These are phyloP conservation scores for Penicillium decumbens DNA, from an alignment of 2,329 filamentous ascomycete species.

Conservation along the genomic window DNA sequence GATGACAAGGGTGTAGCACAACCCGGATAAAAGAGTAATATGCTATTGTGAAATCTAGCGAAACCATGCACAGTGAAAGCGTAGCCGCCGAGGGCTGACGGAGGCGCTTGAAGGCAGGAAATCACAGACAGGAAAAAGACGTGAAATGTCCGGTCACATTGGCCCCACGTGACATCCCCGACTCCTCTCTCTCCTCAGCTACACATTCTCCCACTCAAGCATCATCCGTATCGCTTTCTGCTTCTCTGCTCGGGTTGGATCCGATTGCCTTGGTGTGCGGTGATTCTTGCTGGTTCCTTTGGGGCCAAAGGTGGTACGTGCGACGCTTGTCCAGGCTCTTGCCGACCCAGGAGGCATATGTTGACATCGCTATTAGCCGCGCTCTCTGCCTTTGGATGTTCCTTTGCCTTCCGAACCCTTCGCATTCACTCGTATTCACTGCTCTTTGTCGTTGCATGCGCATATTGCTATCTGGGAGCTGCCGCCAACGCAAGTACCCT, in stretches of 20 bases:
- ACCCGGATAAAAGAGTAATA: background rate
- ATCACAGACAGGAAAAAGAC: background rate
- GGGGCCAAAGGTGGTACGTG: conserved; percentile 15
- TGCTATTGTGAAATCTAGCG: background rate
- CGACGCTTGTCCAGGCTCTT: background rate
- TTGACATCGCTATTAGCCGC: conserved; percentile 16
- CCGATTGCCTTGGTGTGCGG: conserved; percentile 6
- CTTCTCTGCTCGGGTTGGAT: conserved; percentile 6
- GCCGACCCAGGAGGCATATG: conserved; percentile 13
- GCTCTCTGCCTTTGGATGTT: conserved; percentile 7
- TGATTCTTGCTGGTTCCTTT: conserved; percentile 10
- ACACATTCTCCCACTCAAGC: conserved; percentile 9
- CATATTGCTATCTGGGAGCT: background rate
- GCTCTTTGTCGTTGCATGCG: background rate
- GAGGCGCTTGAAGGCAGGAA: conserved; percentile 3
- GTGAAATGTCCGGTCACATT: conserved; percentile 6
- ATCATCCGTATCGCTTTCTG: conserved; percentile 12
- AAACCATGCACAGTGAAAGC: background rate
- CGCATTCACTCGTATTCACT: background rate
- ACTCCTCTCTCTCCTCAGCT: conserved; percentile 15
- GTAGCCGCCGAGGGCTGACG: conserved; percentile 17
- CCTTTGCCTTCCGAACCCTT: conserved; percentile 7
- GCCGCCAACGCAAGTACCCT: conserved; percentile 4
- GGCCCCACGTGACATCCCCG: conserved; percentile 18
- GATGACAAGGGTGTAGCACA: background rate